Evolutionary conservation across 1,139 yeast genomes (phyloP).

Genomic region (Casaregolazyma suthepensis): DNA sequence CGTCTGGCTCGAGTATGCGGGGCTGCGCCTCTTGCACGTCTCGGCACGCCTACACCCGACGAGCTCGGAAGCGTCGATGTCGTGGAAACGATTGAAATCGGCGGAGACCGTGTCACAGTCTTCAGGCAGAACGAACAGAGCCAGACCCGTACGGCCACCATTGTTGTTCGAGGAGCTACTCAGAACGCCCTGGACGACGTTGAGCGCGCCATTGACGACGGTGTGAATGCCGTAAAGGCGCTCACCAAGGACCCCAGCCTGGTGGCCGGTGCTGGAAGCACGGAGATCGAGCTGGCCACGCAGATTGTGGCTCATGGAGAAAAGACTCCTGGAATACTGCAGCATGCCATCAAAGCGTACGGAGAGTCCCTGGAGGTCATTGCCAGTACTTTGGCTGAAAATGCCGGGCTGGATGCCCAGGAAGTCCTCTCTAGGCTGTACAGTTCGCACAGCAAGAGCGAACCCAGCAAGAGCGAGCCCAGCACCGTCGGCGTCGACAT

Average conservation of each 20-base stretch:
- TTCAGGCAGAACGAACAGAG: constrained; percentile 67
- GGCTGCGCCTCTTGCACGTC: constrained; percentile 90
- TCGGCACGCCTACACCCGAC: constrained; percentile 94
- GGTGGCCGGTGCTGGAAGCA: constrained; percentile 95
- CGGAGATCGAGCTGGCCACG: constrained; percentile 85
- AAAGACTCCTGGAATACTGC: constrained; percentile 86
- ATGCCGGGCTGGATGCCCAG: constrained; percentile 87
- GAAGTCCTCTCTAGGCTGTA: constrained; percentile 82
- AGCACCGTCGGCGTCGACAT: constrained; percentile 45
- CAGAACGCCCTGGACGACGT: constrained; percentile 88
- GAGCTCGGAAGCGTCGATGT: constrained; percentile 85
- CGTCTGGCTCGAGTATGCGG: constrained; percentile 95
- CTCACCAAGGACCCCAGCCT: constrained; percentile 71
- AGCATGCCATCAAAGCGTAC: constrained; percentile 87
- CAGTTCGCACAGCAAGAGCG: constrained; percentile 60
- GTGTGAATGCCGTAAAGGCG: constrained; percentile 89
- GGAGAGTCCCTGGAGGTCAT: constrained; percentile 93
- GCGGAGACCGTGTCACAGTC: constrained; percentile 94
- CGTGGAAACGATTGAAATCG: constrained; percentile 89
- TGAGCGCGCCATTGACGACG: constrained; percentile 96
- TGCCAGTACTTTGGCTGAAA: constrained; percentile 90
- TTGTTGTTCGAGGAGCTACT: constrained; percentile 95
- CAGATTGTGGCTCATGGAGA: constrained; percentile 82
- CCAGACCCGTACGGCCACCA: constrained; percentile 68
- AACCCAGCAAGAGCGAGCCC: constrained; percentile 15